Conservation (phyloP, 345 rosid species). For the Clarkia xantiana region DNA sequence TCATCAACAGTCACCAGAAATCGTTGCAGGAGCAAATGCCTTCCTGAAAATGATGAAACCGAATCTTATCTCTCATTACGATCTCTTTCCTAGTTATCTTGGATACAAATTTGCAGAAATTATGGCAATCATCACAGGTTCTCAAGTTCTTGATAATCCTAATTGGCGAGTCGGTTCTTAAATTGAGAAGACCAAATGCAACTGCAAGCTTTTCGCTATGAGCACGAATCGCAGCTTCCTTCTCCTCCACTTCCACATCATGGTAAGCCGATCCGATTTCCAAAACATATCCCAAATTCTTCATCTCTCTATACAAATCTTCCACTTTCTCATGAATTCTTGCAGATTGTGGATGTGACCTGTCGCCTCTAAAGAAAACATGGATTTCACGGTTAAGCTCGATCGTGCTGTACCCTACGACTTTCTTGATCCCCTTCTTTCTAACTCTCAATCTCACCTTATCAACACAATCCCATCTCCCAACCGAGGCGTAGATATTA, state of each 20-base stretch:
- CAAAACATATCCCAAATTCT: slow-evolving; percentile 36
- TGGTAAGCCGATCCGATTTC: slow-evolving; percentile 38
- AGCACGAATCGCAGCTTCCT: slow-evolving; percentile 30
- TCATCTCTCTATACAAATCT: slow-evolving; percentile 25
- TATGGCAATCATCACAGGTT: slow-evolving; percentile 64
- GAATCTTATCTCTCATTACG: slow-evolving; percentile 52
- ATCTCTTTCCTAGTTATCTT: slow-evolving; percentile 32
- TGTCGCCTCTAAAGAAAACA: slow-evolving; percentile 45
- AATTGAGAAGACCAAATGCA: slow-evolving; percentile 31
- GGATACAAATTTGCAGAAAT: slow-evolving; percentile 42
- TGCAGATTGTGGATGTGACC: slow-evolving; percentile 32
- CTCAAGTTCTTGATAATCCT: slow-evolving; percentile 48
- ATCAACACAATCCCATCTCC: slow-evolving; percentile 35
- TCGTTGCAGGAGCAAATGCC: slow-evolving; percentile 55
- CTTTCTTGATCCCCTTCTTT: slow-evolving; percentile 31
- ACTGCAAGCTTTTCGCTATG: slow-evolving; percentile 66
- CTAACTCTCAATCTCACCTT: slow-evolving; percentile 31
- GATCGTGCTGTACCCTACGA: slow-evolving; percentile 39
- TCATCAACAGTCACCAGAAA: slow-evolving; percentile 29
- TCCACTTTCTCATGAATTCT: slow-evolving; percentile 29
- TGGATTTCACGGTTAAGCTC: slow-evolving; percentile 31
- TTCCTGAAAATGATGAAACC: slow-evolving; percentile 49
- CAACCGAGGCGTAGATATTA: slow-evolving; percentile 37
- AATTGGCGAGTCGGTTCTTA: slow-evolving; percentile 18
- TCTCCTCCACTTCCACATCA: slow-evolving; percentile 53